Evolutionary conservation across 257 asterid genomes (phyloP).

Genomic region (Solanum arcanum): DNA sequence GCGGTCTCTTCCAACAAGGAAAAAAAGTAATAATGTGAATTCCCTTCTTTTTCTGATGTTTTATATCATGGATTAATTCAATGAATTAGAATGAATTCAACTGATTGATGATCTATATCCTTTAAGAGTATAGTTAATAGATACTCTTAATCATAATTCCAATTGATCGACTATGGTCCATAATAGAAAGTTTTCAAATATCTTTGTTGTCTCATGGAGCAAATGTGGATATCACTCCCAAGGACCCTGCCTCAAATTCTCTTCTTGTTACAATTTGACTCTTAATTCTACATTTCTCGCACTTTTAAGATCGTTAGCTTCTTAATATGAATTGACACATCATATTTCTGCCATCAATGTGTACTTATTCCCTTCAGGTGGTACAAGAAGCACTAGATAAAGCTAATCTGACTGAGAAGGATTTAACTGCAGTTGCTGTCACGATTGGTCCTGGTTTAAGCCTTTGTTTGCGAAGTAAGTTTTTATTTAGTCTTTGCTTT

Average conservation of each 20-base stretch:
- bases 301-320: neutral
- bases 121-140: neutral
- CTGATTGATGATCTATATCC: neutral
- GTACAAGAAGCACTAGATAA: slow-evolving; percentile 93
- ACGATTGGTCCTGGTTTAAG: slow-evolving; percentile 99
- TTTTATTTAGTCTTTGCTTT: neutral
- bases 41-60: neutral
- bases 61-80: neutral
- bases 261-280: neutral
- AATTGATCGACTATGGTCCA: neutral
- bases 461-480: slow-evolving; percentile 90
- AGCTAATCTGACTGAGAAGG: slow-evolving; percentile 66
- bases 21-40: neutral
- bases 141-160: neutral
- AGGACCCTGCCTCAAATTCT: neutral
- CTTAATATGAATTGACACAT: neutral
- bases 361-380: slow-evolving; percentile 41
- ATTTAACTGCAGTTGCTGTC: slow-evolving; percentile 97
- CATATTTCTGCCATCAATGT: neutral
- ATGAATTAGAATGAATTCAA: neutral
- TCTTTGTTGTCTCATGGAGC: neutral
- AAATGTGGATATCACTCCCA: neutral
- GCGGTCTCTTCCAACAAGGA: neutral
- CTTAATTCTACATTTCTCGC: neutral
- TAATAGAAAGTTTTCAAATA: neutral